phyloP scores from a whole-genome alignment of 345 rosid species.

The Lumnitzera racemosa region DNA sequence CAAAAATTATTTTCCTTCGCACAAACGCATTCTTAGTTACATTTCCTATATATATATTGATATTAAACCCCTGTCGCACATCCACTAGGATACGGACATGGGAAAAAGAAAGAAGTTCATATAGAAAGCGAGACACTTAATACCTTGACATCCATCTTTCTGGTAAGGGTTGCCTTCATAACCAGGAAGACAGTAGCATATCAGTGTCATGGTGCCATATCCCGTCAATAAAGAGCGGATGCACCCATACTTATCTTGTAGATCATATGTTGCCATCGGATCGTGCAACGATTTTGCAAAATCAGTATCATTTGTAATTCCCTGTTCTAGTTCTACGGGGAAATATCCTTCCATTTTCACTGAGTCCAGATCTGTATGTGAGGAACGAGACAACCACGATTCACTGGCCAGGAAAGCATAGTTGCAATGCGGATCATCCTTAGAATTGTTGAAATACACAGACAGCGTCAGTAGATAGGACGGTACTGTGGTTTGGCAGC shows the following conservation, averaged over 20 bases:
- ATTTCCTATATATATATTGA: too few species aligned
- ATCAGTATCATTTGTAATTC: not conserved
- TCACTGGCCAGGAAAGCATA: slow-evolving; percentile 3
- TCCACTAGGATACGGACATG: too few species aligned
- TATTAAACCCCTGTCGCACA: too few species aligned
- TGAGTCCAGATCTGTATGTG: too few species aligned
- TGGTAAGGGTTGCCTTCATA: not conserved
- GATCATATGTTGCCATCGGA: not conserved
- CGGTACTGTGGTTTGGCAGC: slow-evolving; percentile 5
- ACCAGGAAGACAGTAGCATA: not conserved
- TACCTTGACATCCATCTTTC: slow-evolving; percentile 3
- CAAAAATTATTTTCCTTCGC: too few species aligned
- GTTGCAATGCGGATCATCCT: not conserved
- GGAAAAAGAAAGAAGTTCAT: too few species aligned
- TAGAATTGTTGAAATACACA: slow-evolving; percentile 1
- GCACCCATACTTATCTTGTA: not conserved
- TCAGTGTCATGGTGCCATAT: not conserved
- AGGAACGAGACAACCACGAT: not conserved
- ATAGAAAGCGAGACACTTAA: too few species aligned
- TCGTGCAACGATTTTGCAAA: not conserved
- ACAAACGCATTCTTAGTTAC: too few species aligned
- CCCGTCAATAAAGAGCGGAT: not conserved
- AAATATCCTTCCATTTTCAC: not conserved
- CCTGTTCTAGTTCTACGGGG: slow-evolving; percentile 8
- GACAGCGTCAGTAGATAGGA: not conserved